Evolutionary conservation across 2,329 filamentous ascomycete species (phyloP).

Genomic region (Passalora sequoiae): DNA sequence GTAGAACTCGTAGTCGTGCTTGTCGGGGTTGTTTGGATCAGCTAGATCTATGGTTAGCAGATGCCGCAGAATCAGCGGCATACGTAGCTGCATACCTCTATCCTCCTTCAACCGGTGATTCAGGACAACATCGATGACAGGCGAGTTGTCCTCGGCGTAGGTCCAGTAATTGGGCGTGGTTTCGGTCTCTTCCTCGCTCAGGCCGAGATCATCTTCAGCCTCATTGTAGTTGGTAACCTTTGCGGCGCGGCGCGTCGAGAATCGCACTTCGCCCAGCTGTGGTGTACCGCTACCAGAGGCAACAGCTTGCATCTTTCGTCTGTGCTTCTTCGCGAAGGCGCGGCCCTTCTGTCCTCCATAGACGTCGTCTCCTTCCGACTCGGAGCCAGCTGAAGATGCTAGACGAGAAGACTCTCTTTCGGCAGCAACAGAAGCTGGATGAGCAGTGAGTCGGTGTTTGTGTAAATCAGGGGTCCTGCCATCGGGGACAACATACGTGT

Average conservation of each 20-base stretch:
- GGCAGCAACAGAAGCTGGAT: conserved; percentile 27
- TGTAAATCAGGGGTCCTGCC: conserved; percentile 36
- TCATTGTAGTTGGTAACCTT: conserved; percentile 67
- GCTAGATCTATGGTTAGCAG: conserved; percentile 6
- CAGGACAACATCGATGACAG: conserved; percentile 85
- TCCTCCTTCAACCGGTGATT: conserved; percentile 76
- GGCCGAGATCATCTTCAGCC: conserved; percentile 56
- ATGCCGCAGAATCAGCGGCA: not conserved
- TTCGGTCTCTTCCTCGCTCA: conserved; percentile 59
- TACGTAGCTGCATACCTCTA: conserved; percentile 32
- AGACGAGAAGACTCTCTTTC: conserved; percentile 27
- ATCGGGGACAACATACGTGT: conserved; percentile 49
- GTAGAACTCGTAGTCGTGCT: conserved; percentile 80
- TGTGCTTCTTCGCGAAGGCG: conserved; percentile 65
- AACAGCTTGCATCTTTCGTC: conserved; percentile 58
- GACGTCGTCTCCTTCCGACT: conserved; percentile 48
- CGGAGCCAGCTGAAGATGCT: conserved; percentile 59
- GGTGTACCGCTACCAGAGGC: conserved; percentile 58
- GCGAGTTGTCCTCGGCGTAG: conserved; percentile 65
- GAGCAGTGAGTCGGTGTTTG: conserved; percentile 27
- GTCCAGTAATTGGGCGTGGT: conserved; percentile 68
- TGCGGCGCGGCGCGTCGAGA: conserved; percentile 80
- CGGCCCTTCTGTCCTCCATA: conserved; percentile 73
- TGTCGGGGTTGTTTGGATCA: conserved; percentile 40
- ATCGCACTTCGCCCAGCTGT: conserved; percentile 74